Conservation (phyloP, 2,329 filamentous ascomycete genomes). For the Aspergillus transmontanensis region DNA sequence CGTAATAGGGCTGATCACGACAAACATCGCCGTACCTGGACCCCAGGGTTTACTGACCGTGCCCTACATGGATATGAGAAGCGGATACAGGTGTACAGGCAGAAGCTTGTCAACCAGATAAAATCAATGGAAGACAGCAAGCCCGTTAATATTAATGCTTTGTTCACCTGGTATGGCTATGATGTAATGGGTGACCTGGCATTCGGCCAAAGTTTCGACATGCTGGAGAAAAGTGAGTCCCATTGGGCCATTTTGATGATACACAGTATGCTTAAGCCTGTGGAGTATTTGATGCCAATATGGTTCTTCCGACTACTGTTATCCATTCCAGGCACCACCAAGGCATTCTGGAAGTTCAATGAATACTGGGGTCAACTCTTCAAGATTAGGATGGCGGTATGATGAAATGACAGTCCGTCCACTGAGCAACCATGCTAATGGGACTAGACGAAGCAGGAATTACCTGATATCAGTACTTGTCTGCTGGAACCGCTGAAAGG, state of each 20-base stretch:
- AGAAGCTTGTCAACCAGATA: background rate
- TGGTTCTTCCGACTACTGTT: background rate
- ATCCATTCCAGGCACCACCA: background rate
- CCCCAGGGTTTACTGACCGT: background rate
- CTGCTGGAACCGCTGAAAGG: background rate
- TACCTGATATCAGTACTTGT: background rate
- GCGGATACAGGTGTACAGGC: background rate
- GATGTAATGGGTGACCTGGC: conserved; percentile 3
- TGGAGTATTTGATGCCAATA: background rate
- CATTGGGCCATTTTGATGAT: background rate
- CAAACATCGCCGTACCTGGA: background rate
- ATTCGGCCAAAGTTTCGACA: background rate
- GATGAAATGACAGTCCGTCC: background rate
- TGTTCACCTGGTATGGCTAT: background rate
- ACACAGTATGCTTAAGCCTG: background rate
- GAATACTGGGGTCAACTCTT: background rate
- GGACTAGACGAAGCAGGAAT: background rate
- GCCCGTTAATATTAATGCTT: background rate
- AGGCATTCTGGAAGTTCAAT: background rate
- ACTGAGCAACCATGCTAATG: background rate
- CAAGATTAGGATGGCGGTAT: background rate
- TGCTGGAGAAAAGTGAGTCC: background rate
- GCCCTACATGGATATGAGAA: background rate
- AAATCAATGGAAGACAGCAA: background rate
- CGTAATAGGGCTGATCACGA: background rate